phyloP scores from a whole-genome alignment of 2,329 filamentous ascomycete genomes.

The Plectosphaerella sp. region DNA sequence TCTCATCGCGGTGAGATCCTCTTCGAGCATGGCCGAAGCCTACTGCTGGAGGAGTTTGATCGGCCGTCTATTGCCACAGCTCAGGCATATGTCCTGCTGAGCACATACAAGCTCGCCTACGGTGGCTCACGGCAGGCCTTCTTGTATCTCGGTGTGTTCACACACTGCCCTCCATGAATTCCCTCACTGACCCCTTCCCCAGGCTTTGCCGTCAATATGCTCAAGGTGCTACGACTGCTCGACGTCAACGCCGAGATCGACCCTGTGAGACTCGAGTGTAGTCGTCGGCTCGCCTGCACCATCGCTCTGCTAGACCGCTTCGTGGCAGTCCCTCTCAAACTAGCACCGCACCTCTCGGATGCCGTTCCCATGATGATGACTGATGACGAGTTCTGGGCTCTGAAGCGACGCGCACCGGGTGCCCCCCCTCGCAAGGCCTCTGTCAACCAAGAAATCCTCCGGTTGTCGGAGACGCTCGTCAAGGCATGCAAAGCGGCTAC shows the following conservation, averaged over 20 bases:
- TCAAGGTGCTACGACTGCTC: not conserved
- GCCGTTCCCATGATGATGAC: not conserved
- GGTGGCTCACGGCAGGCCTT: not conserved
- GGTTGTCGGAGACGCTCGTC: not conserved
- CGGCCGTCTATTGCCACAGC: not conserved
- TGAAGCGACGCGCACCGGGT: not conserved
- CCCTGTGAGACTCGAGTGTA: not conserved
- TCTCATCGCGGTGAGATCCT: not conserved
- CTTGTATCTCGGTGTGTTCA: not conserved
- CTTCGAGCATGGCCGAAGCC: not conserved
- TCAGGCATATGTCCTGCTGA: not conserved
- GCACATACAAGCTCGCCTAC: not conserved
- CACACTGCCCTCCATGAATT: not conserved
- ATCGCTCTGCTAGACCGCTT: not conserved
- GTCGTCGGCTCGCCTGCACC: not conserved
- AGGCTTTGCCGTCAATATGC: not conserved
- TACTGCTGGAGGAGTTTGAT: not conserved
- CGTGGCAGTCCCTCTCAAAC: not conserved
- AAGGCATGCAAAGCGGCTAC: not conserved
- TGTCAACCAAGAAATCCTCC: not conserved
- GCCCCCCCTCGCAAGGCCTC: not conserved
- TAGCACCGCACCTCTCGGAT: not conserved
- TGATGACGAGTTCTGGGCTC: not conserved
- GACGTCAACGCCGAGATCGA: not conserved
- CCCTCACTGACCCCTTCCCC: not conserved